Evolutionary conservation across 495 filamentous ascomycete genomes (phyloP).

Genomic region (Lepraria neglecta): DNA sequence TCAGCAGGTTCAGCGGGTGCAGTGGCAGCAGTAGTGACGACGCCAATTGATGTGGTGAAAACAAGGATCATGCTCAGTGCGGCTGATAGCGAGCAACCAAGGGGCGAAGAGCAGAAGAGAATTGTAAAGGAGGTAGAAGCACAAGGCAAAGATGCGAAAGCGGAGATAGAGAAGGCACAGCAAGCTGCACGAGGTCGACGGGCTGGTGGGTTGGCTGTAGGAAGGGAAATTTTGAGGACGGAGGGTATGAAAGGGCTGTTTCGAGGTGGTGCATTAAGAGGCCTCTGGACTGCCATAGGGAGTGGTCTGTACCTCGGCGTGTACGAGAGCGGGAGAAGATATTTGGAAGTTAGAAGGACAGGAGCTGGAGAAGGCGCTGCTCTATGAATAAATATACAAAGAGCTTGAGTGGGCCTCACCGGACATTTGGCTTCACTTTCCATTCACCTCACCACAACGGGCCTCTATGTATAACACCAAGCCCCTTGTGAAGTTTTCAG

Average conservation of each 20-base stretch:
- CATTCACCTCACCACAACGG: no score
- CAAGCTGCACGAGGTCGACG: constrained; percentile 70
- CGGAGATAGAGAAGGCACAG: constrained; percentile 44
- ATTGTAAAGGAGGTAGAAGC: constrained; percentile 42
- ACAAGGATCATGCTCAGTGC: constrained; percentile 67
- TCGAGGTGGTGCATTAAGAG: constrained; percentile 65
- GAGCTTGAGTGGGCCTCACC: no score
- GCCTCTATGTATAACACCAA: no score
- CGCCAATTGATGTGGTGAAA: constrained; percentile 79
- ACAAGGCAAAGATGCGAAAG: constrained; percentile 27
- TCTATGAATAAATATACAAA: not conserved
- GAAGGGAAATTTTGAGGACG: constrained; percentile 52
- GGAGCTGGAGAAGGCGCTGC: constrained; percentile 31
- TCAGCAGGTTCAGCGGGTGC: constrained; percentile 64
- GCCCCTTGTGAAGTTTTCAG: no score
- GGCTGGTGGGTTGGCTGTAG: constrained; percentile 55
- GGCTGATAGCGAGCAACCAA: constrained; percentile 27
- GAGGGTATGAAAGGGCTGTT: constrained; percentile 69
- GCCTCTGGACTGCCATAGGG: constrained; percentile 73
- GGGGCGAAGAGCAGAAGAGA: constrained; percentile 23
- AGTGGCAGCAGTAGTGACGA: constrained; percentile 65
- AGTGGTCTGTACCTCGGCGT: constrained; percentile 79
- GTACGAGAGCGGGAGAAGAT: constrained; percentile 73
- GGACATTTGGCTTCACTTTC: no score
- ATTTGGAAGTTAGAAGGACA: constrained; percentile 52